phyloP scores from a whole-genome alignment of 345 rosid genomes.

The Eucalyptus victrix region DNA sequence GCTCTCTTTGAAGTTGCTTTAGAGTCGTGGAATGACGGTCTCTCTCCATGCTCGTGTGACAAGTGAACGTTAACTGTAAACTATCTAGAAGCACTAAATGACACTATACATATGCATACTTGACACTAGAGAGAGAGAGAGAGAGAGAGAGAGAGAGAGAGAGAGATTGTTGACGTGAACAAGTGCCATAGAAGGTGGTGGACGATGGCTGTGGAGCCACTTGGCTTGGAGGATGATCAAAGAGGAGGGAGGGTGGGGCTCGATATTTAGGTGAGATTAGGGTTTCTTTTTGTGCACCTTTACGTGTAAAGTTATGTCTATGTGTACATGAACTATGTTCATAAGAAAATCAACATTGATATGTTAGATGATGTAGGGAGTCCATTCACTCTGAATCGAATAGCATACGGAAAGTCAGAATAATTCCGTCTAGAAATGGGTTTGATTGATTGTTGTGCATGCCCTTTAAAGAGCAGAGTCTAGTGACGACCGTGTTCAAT shows the following conservation, averaged over 20 bases:
- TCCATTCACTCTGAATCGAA: background rate
- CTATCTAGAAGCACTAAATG: background rate
- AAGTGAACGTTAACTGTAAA: background rate
- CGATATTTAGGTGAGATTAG: background rate
- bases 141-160: background rate
- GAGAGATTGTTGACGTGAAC: background rate
- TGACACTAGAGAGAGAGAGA: background rate
- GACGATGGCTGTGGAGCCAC: background rate
- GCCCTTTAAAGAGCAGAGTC: background rate
- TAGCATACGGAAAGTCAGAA: background rate
- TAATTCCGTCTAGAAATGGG: background rate
- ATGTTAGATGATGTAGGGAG: background rate
- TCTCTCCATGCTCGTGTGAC: background rate
- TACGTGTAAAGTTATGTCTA: background rate
- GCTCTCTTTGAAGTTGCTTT: background rate
- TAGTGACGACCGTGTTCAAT: background rate
- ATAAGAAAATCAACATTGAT: background rate
- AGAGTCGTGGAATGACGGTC: background rate
- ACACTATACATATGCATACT: background rate
- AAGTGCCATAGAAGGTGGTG: background rate
- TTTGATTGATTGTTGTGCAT: background rate
- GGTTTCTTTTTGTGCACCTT: background rate
- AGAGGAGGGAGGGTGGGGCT: background rate
- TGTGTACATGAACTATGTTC: background rate
- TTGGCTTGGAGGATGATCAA: background rate